These are phyloP conservation scores for Plasmodium relictum DNA, from an alignment of 169 alveolate genomes.

Conservation along the genomic window DNA sequence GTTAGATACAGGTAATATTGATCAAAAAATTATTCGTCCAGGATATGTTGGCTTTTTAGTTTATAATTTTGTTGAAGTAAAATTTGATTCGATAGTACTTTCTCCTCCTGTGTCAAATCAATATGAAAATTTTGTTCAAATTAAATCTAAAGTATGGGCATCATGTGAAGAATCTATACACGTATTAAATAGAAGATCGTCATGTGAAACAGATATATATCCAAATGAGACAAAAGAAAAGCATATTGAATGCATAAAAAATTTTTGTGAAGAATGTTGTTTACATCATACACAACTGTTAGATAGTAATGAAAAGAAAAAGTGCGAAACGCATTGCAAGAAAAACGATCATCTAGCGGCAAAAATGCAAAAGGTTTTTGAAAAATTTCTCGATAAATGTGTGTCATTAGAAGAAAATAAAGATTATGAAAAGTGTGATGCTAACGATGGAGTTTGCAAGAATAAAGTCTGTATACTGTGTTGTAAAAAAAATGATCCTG, in stretches of 20 bases:
- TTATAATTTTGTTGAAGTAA: slow-evolving; percentile 75
- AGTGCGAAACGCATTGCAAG: slow-evolving; percentile 80
- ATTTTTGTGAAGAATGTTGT: slow-evolving; percentile 85
- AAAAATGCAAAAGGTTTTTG: slow-evolving; percentile 57
- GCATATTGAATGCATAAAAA: slow-evolving; percentile 78
- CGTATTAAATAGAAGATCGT: slow-evolving; percentile 78
- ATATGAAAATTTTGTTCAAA: slow-evolving; percentile 46
- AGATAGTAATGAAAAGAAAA: slow-evolving; percentile 79
- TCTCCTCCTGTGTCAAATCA: slow-evolving; percentile 12
- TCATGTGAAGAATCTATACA: slow-evolving; percentile 83
- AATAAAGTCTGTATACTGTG: slow-evolving; percentile 59
- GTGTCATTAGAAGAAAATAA: slow-evolving; percentile 67
- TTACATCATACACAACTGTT: slow-evolving; percentile 82
- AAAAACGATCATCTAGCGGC: slow-evolving; percentile 80
- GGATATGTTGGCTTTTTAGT: slow-evolving; percentile 79
- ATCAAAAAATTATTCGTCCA: slow-evolving; percentile 75
- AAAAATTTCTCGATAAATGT: slow-evolving; percentile 69
- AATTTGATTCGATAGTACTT: slow-evolving; percentile 72
- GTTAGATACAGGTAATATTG: slow-evolving; percentile 67
- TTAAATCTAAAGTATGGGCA: slow-evolving; percentile 81
- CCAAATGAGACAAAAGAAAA: slow-evolving; percentile 80
- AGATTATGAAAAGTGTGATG: slow-evolving; percentile 59
- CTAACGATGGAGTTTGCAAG: slow-evolving; percentile 35
- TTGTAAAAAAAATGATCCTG: slow-evolving; percentile 35
- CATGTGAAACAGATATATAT: slow-evolving; percentile 78